Percentiles rank a stretch among this genome's conserved stretches.
phyloP scores from a whole-genome alignment of 1,284 basidiomycete genomes.

The Porogramme epimiltina region DNA sequence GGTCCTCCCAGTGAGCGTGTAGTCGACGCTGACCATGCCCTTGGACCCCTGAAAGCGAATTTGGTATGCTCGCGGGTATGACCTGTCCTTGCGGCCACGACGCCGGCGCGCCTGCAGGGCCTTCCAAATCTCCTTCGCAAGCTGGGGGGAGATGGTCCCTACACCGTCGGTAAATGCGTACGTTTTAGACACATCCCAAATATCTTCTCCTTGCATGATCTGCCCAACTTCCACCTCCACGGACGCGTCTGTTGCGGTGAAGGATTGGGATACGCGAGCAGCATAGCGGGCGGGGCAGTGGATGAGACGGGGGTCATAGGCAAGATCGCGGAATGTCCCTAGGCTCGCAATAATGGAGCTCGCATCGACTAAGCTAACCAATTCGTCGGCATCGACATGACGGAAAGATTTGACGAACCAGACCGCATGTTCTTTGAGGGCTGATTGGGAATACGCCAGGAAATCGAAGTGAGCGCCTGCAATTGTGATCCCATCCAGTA shows the following conservation, averaged over 20 bases:
- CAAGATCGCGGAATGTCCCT: slow-evolving; percentile 52
- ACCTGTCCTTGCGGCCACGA: slow-evolving; percentile 36
- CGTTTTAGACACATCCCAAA: slow-evolving; percentile 31
- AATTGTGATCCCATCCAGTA: slow-evolving; percentile 48
- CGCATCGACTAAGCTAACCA: slow-evolving; percentile 39
- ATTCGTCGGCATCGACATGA: slow-evolving; percentile 25
- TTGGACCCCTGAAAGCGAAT: slow-evolving; percentile 65
- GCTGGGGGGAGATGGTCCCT: slow-evolving; percentile 62
- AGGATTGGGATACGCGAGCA: slow-evolving; percentile 71
- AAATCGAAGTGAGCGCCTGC: slow-evolving; percentile 54
- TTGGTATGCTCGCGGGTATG: slow-evolving; percentile 55
- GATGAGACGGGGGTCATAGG: slow-evolving; percentile 48
- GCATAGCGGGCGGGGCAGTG: slow-evolving; percentile 70
- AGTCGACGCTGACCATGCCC: slow-evolving; percentile 72
- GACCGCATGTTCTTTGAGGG: slow-evolving; percentile 54
- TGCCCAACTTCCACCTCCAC: slow-evolving; percentile 56
- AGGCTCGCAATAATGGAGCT: slow-evolving; percentile 50
- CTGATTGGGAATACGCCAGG: slow-evolving; percentile 59
- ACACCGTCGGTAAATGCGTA: slow-evolving; percentile 72
- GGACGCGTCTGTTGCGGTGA: slow-evolving; percentile 69
- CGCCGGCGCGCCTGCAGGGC: slow-evolving; percentile 42
- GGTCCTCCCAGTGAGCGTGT: slow-evolving; percentile 49
- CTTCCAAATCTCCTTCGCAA: slow-evolving; percentile 58
- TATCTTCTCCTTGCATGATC: slow-evolving; percentile 48
- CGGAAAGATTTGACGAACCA: slow-evolving; percentile 61